phyloP scores from a whole-genome alignment of 2,329 filamentous ascomycete genomes.

The Ploettnerulaceae sp. region DNA sequence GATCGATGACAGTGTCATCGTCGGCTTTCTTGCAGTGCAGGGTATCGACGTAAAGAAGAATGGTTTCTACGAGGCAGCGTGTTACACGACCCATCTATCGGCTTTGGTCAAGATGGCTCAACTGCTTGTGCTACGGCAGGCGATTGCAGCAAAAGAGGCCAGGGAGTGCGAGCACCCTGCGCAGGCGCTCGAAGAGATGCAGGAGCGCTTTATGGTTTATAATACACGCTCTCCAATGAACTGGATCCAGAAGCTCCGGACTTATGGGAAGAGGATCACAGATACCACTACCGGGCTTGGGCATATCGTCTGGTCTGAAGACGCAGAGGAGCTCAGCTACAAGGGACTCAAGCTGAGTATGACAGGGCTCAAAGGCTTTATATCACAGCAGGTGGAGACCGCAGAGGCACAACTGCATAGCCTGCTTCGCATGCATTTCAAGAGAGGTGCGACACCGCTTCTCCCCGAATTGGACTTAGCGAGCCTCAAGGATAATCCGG shows the following conservation, averaged over 20 bases:
- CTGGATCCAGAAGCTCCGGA: slow-evolving; percentile 12
- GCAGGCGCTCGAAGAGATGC: slow-evolving; percentile 8
- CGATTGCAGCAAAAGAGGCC: background rate
- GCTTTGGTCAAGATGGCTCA: background rate
- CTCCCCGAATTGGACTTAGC: slow-evolving; percentile 2
- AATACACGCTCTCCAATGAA: slow-evolving; percentile 13
- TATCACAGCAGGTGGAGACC: background rate
- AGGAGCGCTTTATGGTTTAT: slow-evolving; percentile 18
- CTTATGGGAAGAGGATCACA: slow-evolving; percentile 12
- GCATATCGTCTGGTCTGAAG: slow-evolving; percentile 10
- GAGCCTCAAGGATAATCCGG: slow-evolving; percentile 11
- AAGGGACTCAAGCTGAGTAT: slow-evolving; percentile 13
- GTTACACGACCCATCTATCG: background rate
- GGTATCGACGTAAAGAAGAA: background rate
- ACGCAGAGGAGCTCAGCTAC: slow-evolving; percentile 13
- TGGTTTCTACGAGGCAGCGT: background rate
- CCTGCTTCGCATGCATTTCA: slow-evolving; percentile 6
- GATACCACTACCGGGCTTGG: slow-evolving; percentile 11
- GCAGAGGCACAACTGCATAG: slow-evolving; percentile 6
- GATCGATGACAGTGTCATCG: background rate
- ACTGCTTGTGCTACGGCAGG: background rate
- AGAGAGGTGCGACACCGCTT: slow-evolving; percentile 1
- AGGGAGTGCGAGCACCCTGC: background rate
- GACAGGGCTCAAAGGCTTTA: slow-evolving; percentile 3
- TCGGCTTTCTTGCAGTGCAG: background rate